phyloP scores from a whole-genome alignment of 75 land plant species.

The Isoetes taiwanensis region DNA sequence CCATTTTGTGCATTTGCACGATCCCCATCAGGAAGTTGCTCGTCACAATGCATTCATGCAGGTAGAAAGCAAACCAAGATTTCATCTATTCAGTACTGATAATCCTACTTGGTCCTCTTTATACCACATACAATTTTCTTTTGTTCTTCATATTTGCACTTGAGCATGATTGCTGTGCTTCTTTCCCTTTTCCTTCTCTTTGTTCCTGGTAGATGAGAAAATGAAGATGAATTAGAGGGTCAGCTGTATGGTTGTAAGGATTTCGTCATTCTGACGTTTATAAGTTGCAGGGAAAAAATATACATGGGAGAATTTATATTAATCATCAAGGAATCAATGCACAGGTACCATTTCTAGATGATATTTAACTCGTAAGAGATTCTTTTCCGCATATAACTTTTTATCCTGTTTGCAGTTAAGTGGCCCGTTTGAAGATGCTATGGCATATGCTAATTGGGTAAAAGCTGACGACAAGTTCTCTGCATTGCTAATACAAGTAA shows the following conservation, averaged over 20 bases:
- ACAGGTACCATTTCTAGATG: constrained; percentile 35
- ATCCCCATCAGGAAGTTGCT: constrained; percentile 45
- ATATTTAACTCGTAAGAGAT: not conserved
- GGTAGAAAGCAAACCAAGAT: too few relatives aligned
- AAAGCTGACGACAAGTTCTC: constrained; percentile 50
- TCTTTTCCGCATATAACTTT: not conserved
- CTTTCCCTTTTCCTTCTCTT: too few relatives aligned
- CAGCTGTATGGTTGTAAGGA: too few relatives aligned
- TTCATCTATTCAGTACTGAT: too few relatives aligned
- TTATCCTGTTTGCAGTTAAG: constrained; percentile 45
- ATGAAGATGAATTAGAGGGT: not conserved
- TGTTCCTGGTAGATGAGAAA: too few relatives aligned
- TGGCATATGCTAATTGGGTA: constrained; percentile 69
- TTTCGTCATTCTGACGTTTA: too few relatives aligned
- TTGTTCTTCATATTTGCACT: not conserved
- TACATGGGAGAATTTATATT: constrained; percentile 65
- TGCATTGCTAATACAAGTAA: constrained; percentile 47
- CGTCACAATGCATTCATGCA: constrained; percentile 41
- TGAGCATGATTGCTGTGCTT: not conserved
- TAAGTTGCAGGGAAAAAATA: constrained; percentile 36
- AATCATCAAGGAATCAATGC: constrained; percentile 90
- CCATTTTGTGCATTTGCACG: constrained; percentile 36
- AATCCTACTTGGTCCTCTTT: too few relatives aligned
- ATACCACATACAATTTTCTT: too few relatives aligned
- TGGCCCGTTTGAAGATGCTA: constrained; percentile 56